Conservation (phyloP, 768 basidiomycete species). For the Clavaria fumosa region DNA sequence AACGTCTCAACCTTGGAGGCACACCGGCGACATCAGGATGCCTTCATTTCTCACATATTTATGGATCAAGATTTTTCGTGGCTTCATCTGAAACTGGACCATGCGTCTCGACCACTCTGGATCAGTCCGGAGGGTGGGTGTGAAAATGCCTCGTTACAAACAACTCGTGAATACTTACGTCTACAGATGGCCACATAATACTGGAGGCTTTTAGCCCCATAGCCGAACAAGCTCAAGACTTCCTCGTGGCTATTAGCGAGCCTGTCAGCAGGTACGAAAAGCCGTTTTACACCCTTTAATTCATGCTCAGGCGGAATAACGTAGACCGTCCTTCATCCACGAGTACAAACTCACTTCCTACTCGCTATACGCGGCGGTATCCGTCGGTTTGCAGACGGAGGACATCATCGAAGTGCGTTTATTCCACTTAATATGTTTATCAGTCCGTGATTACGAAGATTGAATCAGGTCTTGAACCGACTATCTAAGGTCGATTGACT, state of each 20-base stretch:
- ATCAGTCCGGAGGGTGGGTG: slow-evolving; percentile 87
- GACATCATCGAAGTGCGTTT: slow-evolving; percentile 90
- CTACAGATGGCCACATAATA: slow-evolving; percentile 88
- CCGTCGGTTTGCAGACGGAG: slow-evolving; percentile 92
- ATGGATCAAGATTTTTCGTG: slow-evolving; percentile 76
- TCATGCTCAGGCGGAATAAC: slow-evolving; percentile 13
- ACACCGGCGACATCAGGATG: slow-evolving; percentile 61
- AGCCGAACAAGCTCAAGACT: slow-evolving; percentile 96
- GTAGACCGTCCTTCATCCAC: slow-evolving; percentile 92
- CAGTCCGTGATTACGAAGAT: slow-evolving; percentile 18
- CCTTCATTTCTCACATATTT: slow-evolving; percentile 68
- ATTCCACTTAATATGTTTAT: slow-evolving; percentile 14
- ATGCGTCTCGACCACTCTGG: slow-evolving; percentile 87
- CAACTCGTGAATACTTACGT: too few species aligned
- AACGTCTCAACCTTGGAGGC: slow-evolving; percentile 40
- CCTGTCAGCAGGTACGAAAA: slow-evolving; percentile 87
- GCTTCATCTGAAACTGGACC: slow-evolving; percentile 81
- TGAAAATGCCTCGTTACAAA: too few species aligned
- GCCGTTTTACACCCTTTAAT: slow-evolving; percentile 14
- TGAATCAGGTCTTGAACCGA: slow-evolving; percentile 54
- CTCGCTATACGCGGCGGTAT: slow-evolving; percentile 96
- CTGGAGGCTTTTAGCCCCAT: slow-evolving; percentile 97
- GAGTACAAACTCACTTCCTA: slow-evolving; percentile 98
- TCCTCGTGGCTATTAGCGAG: slow-evolving; percentile 94
- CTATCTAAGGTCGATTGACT: slow-evolving; percentile 54